phyloP scores from a whole-genome alignment of 805 yeast species.

The Scheffersomyces coipomensis region DNA sequence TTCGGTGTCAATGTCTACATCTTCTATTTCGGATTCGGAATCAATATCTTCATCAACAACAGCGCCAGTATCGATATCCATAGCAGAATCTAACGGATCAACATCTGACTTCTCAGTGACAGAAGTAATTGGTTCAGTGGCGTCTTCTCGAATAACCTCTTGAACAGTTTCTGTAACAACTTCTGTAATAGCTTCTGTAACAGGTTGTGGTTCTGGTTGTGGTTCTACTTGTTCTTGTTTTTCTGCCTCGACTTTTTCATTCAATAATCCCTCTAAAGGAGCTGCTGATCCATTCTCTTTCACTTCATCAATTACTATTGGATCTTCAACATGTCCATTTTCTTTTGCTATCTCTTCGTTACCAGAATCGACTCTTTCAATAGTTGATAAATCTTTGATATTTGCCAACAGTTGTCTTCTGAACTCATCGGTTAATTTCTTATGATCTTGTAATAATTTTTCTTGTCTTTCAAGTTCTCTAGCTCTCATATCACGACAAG shows the following conservation, averaged over 20 bases:
- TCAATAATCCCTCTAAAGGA: neutral
- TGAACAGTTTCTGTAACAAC: neutral
- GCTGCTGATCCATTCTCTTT: neutral
- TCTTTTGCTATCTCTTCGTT: neutral
- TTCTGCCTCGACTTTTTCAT: neutral
- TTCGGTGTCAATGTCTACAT: slow-evolving; percentile 21
- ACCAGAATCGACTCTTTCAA: neutral
- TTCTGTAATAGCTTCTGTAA: no score
- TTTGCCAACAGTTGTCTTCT: slow-evolving; percentile 3
- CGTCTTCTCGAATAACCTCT: neutral
- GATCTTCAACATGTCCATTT: neutral
- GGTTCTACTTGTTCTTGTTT: neutral
- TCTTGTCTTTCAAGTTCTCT: slow-evolving; percentile 61
- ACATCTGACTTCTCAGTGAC: no score
- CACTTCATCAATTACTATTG: neutral
- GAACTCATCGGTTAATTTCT: slow-evolving; percentile 23
- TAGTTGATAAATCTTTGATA: neutral
- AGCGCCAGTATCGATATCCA: no score
- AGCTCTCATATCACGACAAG: slow-evolving; percentile 70
- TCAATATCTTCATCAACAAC: slow-evolving; percentile 2
- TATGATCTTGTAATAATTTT: slow-evolving; percentile 38
- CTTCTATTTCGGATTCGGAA: slow-evolving; percentile 34
- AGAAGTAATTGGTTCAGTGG: neutral
- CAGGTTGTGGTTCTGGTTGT: neutral
- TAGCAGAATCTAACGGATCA: no score